Percentiles rank a stretch among this genome's conserved stretches.
phyloP scores from a whole-genome alignment of 768 basidiomycete species.

The Suillus alpinus region DNA sequence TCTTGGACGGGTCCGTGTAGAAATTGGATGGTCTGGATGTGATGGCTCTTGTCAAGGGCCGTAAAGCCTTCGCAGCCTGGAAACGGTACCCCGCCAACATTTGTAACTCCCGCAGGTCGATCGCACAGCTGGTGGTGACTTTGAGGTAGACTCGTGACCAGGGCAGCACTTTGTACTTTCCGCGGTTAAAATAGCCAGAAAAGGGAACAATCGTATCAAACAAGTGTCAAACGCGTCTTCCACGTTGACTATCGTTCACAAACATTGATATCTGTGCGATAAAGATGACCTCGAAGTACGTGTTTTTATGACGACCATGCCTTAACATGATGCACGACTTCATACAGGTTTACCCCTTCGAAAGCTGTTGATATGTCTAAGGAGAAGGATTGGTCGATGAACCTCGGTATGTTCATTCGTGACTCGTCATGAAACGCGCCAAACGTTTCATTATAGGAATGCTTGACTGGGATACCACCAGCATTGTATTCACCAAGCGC shows the following conservation, averaged over 20 bases:
- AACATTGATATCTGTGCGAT: not conserved
- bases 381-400: conserved; percentile 71
- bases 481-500: conserved; percentile 78
- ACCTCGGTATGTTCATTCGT: conserved; percentile 47
- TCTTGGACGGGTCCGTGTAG: conserved; percentile 43
- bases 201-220: not conserved
- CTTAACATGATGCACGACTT: not conserved
- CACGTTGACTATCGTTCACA: not conserved
- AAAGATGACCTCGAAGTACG: not conserved
- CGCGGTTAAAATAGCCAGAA: not conserved
- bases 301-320: not conserved
- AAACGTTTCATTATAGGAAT: conserved; percentile 43
- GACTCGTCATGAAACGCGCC: not conserved
- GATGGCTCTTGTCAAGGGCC: not conserved
- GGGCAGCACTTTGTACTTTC: not conserved
- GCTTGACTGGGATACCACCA: conserved; percentile 78
- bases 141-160: not conserved
- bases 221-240: conserved; percentile 1
- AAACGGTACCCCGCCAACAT: not conserved
- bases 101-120: not conserved
- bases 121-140: not conserved
- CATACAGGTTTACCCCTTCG: conserved; percentile 55
- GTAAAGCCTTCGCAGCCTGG: not conserved
- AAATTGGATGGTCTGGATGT: conserved; percentile 39
- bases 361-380: conserved; percentile 56